Base-by-base conservation (phyloP, 768 basidiomycete genomes). In the Lentinula raphanica region DNA sequence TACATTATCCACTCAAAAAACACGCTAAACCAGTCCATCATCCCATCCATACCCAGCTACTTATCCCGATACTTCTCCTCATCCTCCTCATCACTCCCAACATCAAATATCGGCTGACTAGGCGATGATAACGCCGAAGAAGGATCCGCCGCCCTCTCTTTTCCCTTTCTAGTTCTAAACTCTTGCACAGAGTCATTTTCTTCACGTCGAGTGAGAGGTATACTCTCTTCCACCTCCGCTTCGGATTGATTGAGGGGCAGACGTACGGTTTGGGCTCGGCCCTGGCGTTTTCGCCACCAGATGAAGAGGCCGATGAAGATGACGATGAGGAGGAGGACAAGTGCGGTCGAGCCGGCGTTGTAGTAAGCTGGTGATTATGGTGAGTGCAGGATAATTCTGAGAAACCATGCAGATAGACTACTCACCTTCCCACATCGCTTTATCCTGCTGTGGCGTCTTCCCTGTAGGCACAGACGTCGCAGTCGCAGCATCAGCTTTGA, bases 391-490 rank as follows among this genome's bases (percentile, higher is more conserved):
- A 45, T 40, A 6, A 45, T 25, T 32, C 23, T 38, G 28, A 54
- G 36, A 50, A 29, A 56, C 53, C 17, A 44, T 31, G 49, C 21
- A 32, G 5, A 6, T 31, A 23, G 11, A 49, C 55, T 11, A 68
- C 79, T 57, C 62, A 92, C 92, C 90, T 74, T 94, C 90, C 94
- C 94, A 95, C 78, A 88, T 90, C 3, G 92, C 89, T 66, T 89
- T 86, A 56, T 87, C 85, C 65, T 92, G 85, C 67, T 90, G 81
- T 0, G 90, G 82, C 4, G 86, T 83, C 70, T 89, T 87, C 5
- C 74, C 79, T 21, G 78, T 67, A 21, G 76, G 72, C 2, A 69
- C 66, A 0, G 76, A 65, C 0, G 76, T 64, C 13, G 74, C 66
- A 29, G 71, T 67, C 38, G 66, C 74, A 49, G 68, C 61, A 29